A percentile compares a stretch with the other conserved stretches of the same genome.
Evolutionary conservation across 306 rosid genomes (phyloP).

Genomic region (Inga laurina): DNA sequence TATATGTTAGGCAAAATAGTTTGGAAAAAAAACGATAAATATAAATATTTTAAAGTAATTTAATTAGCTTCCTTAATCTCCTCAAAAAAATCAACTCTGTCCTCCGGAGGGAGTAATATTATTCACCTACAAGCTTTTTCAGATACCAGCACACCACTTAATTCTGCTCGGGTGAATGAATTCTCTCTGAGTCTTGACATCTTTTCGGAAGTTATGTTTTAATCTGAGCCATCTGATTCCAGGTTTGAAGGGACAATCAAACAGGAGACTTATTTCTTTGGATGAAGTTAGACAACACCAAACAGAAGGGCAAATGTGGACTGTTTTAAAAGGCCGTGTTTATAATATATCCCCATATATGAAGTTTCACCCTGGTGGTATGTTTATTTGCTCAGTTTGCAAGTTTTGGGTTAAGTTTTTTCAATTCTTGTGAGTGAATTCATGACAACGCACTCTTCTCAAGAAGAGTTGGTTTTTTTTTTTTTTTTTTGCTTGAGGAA

Average conservation of each 20-base stretch:
- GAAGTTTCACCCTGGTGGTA: constrained; percentile 99
- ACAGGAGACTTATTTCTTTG: constrained; percentile 78
- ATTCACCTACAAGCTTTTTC: not conserved
- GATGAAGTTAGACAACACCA: constrained; percentile 81
- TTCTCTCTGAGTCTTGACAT: constrained; percentile 6
- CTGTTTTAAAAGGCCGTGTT: constrained; percentile 90
- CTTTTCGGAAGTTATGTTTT: constrained; percentile 14
- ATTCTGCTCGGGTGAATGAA: constrained; percentile 8
- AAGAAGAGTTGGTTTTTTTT: not conserved
- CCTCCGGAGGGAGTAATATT: not conserved
- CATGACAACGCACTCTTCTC: not conserved
- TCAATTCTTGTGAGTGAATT: constrained; percentile 2
- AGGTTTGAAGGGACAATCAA: constrained; percentile 91
- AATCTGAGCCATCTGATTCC: constrained; percentile 30
- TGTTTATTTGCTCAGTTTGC: constrained; percentile 28
- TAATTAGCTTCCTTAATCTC: too few species aligned
- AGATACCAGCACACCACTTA: not conserved
- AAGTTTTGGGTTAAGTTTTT: constrained; percentile 15
- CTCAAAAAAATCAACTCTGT: too few species aligned
- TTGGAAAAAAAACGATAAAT: too few species aligned
- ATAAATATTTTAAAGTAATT: too few species aligned
- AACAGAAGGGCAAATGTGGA: constrained; percentile 88
- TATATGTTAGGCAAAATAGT: too few species aligned
- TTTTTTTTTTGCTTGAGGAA: not conserved
- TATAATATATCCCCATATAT: constrained; percentile 86